phyloP scores from a whole-genome alignment of 2,329 filamentous ascomycete genomes.

The Botrytis tulipae region DNA sequence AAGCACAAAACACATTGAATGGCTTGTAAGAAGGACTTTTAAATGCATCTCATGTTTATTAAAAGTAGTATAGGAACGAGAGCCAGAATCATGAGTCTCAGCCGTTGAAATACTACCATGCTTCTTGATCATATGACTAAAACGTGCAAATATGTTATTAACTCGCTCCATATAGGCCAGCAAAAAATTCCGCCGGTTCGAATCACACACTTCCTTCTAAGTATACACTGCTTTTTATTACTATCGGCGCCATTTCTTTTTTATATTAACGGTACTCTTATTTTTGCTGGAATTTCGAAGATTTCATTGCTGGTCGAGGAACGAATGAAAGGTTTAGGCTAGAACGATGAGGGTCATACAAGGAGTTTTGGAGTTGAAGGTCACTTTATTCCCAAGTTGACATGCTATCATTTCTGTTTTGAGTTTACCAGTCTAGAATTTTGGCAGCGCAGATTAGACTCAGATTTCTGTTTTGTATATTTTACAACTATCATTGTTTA shows the following conservation, averaged over 20 bases:
- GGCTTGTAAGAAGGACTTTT: slow-evolving; percentile 20
- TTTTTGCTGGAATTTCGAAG: not conserved
- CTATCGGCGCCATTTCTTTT: not conserved
- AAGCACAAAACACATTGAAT: slow-evolving; percentile 36
- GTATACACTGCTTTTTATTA: not conserved
- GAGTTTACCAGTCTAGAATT: not conserved
- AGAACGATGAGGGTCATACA: not conserved
- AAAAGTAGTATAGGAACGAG: slow-evolving; percentile 18
- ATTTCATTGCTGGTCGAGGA: not conserved
- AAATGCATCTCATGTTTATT: not conserved
- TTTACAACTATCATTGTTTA: not conserved
- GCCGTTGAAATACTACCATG: slow-evolving; percentile 15
- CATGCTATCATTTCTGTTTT: too few relatives aligned
- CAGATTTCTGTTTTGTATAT: not conserved
- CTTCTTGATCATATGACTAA: not conserved
- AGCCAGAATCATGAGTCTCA: slow-evolving; percentile 22
- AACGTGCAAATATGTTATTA: not conserved
- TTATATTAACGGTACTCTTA: not conserved
- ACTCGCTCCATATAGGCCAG: not conserved
- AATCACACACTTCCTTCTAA: not conserved
- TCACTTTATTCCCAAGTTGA: not conserved
- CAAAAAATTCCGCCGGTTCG: not conserved
- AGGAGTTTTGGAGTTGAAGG: not conserved
- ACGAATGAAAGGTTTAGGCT: not conserved
- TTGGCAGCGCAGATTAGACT: not conserved